Evolutionary conservation across 495 filamentous ascomycete species (phyloP), one percentile per base, ranked within the genome.

Genomic region (Hypoxylon fragiforme): DNA sequence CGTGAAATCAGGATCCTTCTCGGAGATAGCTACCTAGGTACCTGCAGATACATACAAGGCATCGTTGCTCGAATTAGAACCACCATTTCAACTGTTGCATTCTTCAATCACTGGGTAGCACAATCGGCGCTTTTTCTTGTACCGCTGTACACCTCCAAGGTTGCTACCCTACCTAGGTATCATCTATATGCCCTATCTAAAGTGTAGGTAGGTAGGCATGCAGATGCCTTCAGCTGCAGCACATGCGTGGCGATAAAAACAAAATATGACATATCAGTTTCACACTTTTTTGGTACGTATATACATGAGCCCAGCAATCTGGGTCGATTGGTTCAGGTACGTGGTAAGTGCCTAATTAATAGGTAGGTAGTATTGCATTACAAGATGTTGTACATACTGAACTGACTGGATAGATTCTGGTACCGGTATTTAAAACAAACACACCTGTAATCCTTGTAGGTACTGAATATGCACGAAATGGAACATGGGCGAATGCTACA

Each of bases 91-190:
- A 44, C 34, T 9, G 34, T 37, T 38, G 22, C 13, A 47, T 16
- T 18, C 41, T 32, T 13, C 22, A 20, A 11, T 14, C 24, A 19
- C 4, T 36, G 40, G 24, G 21, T 43, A 21, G 24, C 13, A 1
- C 14, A n/a, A 12, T 50, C 54, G 54, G 54, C 13, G 19, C 32
- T 57, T 50, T 57, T 40, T 50, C 40, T 57, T 50, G 13, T 36
- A 16, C 45, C 54, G 54, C 7, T 12, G 19, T 24, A 34, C 19
- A 49, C n/a, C n/a, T 28, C 8, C 3, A 34, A 7, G 36, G 37
- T 36, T 43, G 37, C 20, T 13, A 55, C 43, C 9, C 45, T 3
- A 15, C 37, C 14, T 9, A 42, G 44, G 28, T 0, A 42, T 20
- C 36, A 37, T 30, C 28, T 46, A 14, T 47, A 42, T 26, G 15